These are phyloP conservation scores for Aureobasidium mangrovei DNA, from an alignment of 2,329 filamentous ascomycete genomes.

Conservation along the genomic window DNA sequence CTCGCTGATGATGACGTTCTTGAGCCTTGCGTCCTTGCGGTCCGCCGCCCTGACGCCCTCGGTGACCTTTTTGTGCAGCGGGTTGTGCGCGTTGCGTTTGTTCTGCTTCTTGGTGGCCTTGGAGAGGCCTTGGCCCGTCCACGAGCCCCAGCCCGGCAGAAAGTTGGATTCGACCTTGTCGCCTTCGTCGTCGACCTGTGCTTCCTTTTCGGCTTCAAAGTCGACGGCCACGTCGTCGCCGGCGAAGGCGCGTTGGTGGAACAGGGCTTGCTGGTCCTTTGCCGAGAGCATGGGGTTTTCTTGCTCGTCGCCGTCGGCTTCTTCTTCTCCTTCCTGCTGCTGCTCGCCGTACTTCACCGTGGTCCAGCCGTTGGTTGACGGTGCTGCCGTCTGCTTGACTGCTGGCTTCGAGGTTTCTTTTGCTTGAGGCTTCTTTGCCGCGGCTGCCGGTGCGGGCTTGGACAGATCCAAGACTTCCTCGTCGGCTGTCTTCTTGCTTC, in stretches of 20 bases:
- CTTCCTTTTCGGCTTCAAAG: constrained; percentile 73
- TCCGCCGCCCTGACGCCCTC: constrained; percentile 68
- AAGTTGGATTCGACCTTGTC: constrained; percentile 74
- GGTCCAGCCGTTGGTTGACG: constrained; percentile 36
- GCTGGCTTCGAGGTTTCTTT: constrained; percentile 3
- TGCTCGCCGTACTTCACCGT: constrained; percentile 30
- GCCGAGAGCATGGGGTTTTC: constrained; percentile 21
- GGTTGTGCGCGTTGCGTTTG: constrained; percentile 39
- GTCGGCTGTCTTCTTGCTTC: constrained; percentile 9
- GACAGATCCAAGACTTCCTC: constrained; percentile 18
- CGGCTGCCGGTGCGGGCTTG: constrained; percentile 4
- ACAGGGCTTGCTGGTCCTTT: constrained; percentile 51
- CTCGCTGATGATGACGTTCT: constrained; percentile 85
- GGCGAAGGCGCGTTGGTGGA: constrained; percentile 73
- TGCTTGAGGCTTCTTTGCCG: constrained; percentile 7
- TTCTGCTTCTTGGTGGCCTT: constrained; percentile 58
- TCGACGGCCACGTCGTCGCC: constrained; percentile 74
- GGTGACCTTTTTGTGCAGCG: constrained; percentile 50
- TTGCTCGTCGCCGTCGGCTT: constrained; percentile 17
- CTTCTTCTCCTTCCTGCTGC: constrained; percentile 20
- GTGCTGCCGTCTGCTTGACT: constrained; percentile 22
- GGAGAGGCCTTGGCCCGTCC: constrained; percentile 77
- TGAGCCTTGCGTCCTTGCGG: constrained; percentile 72
- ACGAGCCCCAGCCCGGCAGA: constrained; percentile 90
- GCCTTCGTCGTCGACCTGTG: constrained; percentile 63